Conservation (phyloP, 345 rosid species). For the Lepidium didymum region DNA sequence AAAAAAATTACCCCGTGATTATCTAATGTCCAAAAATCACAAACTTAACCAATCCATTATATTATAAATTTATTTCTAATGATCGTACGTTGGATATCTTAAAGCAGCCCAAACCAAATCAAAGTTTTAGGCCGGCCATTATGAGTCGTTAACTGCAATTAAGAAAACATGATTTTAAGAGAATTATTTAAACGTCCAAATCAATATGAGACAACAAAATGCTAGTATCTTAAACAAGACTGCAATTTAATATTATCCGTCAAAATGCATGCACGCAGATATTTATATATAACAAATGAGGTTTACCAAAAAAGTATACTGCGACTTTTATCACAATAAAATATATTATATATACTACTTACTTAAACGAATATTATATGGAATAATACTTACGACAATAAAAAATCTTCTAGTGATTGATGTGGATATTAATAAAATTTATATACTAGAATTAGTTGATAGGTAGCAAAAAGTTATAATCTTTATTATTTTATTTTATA, state of each 20-base stretch:
- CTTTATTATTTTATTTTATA: background rate
- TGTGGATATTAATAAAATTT: background rate
- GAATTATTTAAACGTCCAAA: conserved; percentile 8
- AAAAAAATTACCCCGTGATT: too few relatives aligned
- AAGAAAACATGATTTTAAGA: background rate
- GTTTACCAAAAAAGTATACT: background rate
- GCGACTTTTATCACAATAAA: too few relatives aligned
- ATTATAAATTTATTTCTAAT: too few relatives aligned
- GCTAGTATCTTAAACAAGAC: background rate
- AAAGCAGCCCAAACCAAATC: background rate
- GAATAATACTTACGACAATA: background rate
- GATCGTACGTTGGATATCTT: background rate
- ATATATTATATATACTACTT: background rate
- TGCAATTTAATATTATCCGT: background rate
- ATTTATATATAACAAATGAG: background rate
- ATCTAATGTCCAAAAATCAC: too few relatives aligned
- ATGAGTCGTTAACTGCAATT: background rate
- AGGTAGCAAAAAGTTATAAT: background rate
- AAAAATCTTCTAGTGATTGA: background rate
- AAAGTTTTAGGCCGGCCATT: conserved; percentile 1
- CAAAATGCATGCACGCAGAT: conserved; percentile 2
- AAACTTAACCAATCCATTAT: too few relatives aligned
- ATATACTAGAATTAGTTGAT: background rate
- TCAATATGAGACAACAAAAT: conserved; percentile 11
- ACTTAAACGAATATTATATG: background rate